Base-by-base conservation (phyloP, 2,329 filamentous ascomycete genomes). In the Pseudogymnoascus sp. region DNA sequence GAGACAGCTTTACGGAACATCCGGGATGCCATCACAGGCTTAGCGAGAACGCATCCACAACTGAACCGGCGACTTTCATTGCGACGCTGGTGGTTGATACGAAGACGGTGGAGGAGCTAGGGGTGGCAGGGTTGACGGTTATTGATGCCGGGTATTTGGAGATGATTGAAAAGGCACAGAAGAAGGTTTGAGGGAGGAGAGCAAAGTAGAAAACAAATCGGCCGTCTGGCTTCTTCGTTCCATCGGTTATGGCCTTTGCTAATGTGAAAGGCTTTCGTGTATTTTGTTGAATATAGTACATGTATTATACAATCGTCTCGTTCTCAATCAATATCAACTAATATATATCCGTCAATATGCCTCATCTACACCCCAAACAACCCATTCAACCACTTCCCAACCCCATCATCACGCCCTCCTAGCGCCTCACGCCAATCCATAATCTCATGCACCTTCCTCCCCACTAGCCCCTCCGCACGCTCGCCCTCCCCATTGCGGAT, bases 21-120 rank as follows among this genome's bases (percentile, higher is more conserved):
- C 79, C 79, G 0, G 77, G 78, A 0, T 82, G 80, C n/a, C 77
- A 80, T 49, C 79, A 82, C 61, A 75, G 74, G 4, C 75, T 80
- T 9, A 77, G 76, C 16, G 75, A 78, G 16, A 81, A 81, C 65
- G 71, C 70, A 1, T 79, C 78, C 62, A 64, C 69, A 3, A 76
- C 71, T 0, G 74, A 79, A 61, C 66, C 71, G 0, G 72, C 75
- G 1, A 72, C 66, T 25, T 65, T 78, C 25, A 63, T 79, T 4
- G 79, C 74, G 1, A 75, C 70, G 1, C 63, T 80, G 21, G 69
- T 81, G 0, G 63, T 80, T 8, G 77, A 81, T 25, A 77, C 77
- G 0, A 73, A 76, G 28, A 65, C 70, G 11, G 61, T 78, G 4
- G 73, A 76, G 65, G 67, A 69, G 37, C 66, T 70, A 33, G 73